Evolutionary conservation across 352 stramenopile species (phyloP), one percentile per base, ranked within the genome.

Genomic region (Chrysophaeum taylorii): DNA sequence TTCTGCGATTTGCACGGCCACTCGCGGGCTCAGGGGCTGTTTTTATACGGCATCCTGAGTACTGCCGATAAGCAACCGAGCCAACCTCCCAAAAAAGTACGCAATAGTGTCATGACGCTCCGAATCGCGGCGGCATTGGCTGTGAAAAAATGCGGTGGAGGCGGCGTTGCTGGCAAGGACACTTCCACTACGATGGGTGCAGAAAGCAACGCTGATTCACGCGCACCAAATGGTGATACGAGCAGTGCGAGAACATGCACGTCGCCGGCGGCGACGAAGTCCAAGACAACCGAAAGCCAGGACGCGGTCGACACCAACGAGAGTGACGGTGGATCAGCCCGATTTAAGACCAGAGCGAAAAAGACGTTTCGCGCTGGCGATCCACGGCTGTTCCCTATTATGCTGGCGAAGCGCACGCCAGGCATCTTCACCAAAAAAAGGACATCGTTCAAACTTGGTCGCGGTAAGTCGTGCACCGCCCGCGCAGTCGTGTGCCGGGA

Each of bases 1-100:
- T 95, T 86, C 75, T 90, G 85, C 48, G 89, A 95, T 50, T 79
- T 95, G 37, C 89, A 95, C 70, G 89, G 87, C 31, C 89, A 95
- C 73, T 91, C 83, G 42, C 80, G 84, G 64, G 89, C 89, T 75
- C 87, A 87, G 50, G 93, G 92, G 71, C 82, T 91, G n/a, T 94
- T 94, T 72, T 52, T 91, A 9, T 94, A 94, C 48, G 77, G 77
- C 29, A 45, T 41, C n/a, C n/a, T 45, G 12, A 27, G 18, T 5
- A 25, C 9, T 25, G 45, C 45, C 18, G 45, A 57, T 25, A 18
- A 25, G 18, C 9, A 57, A 27, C n/a, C n/a, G n/a, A n/a, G n/a
- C n/a, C n/a, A 70, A 60, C 29, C 27, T 31, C 15, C 37, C 42
- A n/a, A 70, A 57, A 1, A 23, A 48, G 38, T 57, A 2, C 18